These are phyloP conservation scores for Podospora pseudoanserina DNA, from an alignment of 495 filamentous ascomycete genomes.

Conservation along the genomic window DNA sequence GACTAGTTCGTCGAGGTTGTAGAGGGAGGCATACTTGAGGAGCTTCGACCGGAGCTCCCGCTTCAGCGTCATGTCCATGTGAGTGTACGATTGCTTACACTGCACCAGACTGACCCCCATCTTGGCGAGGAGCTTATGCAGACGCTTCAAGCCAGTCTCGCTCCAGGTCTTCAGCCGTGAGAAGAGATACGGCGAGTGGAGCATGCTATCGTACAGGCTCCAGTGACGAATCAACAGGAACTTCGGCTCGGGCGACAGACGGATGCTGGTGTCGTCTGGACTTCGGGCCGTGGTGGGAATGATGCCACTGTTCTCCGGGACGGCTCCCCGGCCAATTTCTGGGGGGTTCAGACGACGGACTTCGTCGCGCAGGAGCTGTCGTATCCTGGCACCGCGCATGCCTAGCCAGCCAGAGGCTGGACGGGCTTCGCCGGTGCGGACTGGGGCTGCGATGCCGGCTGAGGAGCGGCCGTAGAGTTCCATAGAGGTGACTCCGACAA, in stretches of 20 bases:
- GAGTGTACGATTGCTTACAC: conserved; percentile 91
- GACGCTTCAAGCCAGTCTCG: conserved; percentile 76
- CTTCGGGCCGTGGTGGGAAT: conserved; percentile 86
- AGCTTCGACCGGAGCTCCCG: conserved; percentile 79
- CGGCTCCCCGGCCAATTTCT: conserved; percentile 52
- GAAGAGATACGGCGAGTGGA: conserved; percentile 94
- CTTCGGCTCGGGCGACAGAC: conserved; percentile 87
- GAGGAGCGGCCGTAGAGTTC: conserved; percentile 86
- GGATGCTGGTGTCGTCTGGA: conserved; percentile 88
- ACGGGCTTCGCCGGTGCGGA: conserved; percentile 52
- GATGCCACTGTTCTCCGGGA: conserved; percentile 61
- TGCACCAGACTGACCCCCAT: conserved; percentile 95
- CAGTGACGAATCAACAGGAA: conserved; percentile 94
- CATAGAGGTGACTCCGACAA: conserved; percentile 86
- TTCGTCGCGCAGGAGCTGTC: conserved; percentile 84
- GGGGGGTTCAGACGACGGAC: conserved; percentile 90
- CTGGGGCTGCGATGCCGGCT: conserved; percentile 72
- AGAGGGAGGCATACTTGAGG: conserved; percentile 82
- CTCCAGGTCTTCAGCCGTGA: conserved; percentile 92
- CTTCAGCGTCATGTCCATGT: conserved; percentile 98
- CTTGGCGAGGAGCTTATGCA: conserved; percentile 95
- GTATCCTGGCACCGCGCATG: conserved; percentile 76
- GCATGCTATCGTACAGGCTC: conserved; percentile 97
- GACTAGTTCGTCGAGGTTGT: conserved; percentile 88
- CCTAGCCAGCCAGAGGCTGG: conserved; percentile 68